Base-by-base conservation (phyloP, 768 basidiomycete species). In the Leucocoprinus sp. region DNA sequence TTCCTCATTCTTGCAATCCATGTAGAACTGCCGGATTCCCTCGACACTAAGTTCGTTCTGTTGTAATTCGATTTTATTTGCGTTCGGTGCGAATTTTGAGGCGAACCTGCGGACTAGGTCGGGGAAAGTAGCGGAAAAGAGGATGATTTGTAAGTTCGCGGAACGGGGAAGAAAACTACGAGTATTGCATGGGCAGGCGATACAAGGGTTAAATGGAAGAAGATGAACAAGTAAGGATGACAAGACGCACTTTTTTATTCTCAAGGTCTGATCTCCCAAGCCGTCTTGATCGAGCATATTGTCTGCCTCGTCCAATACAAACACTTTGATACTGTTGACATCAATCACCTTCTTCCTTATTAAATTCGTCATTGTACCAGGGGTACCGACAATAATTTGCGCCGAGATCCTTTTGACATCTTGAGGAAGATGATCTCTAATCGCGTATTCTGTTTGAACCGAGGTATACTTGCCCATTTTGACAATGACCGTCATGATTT, bases 101-200 rank as follows among this genome's bases (percentile, higher is more conserved):
- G 96, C 95, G 60, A 95, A 98, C n/a, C 64, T 65, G 41, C 92
- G 85, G 51, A 98, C 95, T 50, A 86, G 76, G 58, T 95, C 91
- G 17, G 92, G 88, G 75, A 98, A 99, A 4, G 96, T 99, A 22
- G 96, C 96, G 1, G 95, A 98, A 72, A 99, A 99, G 42, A 98
- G 82, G 49, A 98, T 82, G 53, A 92, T 92, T 60, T 98, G 96
- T 18, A 76, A 68, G 49, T 66, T 69, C 22, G 37, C 46, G 48
- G 28, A n/a, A 3, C 72, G 71, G 17, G 78, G 77, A 19, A 84
- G 72, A 62, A 80, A 69, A 59, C 84, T 85, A 44, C 12, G 21
- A n/a, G n/a, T 11, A 31, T 12, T 4, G n/a, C 9, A 4, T 5
- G 46, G n/a, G 18, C 24, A 14, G 23, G 4, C 11, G 18, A 26